These are phyloP conservation scores for Stachybotrys elegans DNA, from an alignment of 2,329 filamentous ascomycete species.

Conservation along the genomic window DNA sequence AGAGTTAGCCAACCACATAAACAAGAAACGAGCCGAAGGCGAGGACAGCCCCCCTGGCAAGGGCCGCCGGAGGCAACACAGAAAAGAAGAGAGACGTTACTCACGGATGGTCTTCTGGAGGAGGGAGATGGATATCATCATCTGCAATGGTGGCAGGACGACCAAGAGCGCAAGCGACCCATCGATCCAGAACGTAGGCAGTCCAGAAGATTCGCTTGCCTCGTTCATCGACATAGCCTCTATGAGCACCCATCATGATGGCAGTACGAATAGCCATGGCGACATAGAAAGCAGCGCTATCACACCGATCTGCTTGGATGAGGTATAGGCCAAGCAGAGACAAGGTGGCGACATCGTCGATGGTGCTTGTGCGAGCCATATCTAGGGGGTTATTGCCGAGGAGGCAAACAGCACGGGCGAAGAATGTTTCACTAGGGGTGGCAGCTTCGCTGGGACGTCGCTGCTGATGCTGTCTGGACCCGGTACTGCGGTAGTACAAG, in stretches of 20 bases:
- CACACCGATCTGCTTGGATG: slow-evolving; percentile 42
- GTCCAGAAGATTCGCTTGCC: slow-evolving; percentile 48
- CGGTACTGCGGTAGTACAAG: slow-evolving; percentile 14
- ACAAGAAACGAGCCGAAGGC: background rate
- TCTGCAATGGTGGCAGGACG: slow-evolving; percentile 41
- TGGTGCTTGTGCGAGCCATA: slow-evolving; percentile 30
- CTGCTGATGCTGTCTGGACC: slow-evolving; percentile 13
- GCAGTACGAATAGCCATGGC: slow-evolving; percentile 42
- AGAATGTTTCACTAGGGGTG: slow-evolving; percentile 35
- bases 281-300: slow-evolving; percentile 43
- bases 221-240: slow-evolving; percentile 36
- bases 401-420: slow-evolving; percentile 36
- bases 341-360: slow-evolving; percentile 38
- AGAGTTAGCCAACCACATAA: too few relatives aligned
- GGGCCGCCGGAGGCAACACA: too few relatives aligned
- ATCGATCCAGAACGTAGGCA: slow-evolving; percentile 45
- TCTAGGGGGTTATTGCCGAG: slow-evolving; percentile 41
- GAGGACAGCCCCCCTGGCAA: too few relatives aligned
- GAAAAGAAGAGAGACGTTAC: slow-evolving; percentile 12
- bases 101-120: slow-evolving; percentile 36
- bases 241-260: slow-evolving; percentile 43
- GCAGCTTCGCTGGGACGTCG: slow-evolving; percentile 12
- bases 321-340: slow-evolving; percentile 44
- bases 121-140: slow-evolving; percentile 38
- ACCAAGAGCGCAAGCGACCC: slow-evolving; percentile 43